A percentile compares a stretch with the other conserved stretches of the same genome.
phyloP scores from a whole-genome alignment of 1,139 yeast species.

The Candida albicans region DNA sequence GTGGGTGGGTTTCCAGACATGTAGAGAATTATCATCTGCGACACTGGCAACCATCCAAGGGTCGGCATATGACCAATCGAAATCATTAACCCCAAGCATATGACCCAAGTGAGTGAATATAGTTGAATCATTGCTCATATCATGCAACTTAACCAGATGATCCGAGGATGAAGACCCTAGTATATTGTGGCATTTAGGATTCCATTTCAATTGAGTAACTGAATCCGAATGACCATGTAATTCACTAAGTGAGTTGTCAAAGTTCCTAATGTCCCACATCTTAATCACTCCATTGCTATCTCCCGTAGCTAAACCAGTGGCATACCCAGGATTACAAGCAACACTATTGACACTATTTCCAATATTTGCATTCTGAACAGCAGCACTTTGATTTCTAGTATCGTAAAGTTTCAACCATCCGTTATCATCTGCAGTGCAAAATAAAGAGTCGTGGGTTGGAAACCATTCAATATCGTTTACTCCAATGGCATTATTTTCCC shows the following conservation, averaged over 20 bases:
- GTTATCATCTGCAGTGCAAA: constrained; percentile 59
- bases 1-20: constrained; percentile 72
- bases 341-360: constrained; percentile 63
- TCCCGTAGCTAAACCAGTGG: constrained; percentile 62
- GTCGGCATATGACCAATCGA: constrained; percentile 82
- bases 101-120: constrained; percentile 86
- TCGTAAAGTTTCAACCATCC: constrained; percentile 53
- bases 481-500: constrained; percentile 28
- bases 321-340: constrained; percentile 59
- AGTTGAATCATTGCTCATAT: constrained; percentile 47
- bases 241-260: constrained; percentile 20
- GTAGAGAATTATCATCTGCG: constrained; percentile 85
- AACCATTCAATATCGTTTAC: constrained; percentile 66
- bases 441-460: constrained; percentile 55
- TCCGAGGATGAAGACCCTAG: constrained; percentile 78
- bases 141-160: constrained; percentile 70
- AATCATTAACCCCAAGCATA: constrained; percentile 80
- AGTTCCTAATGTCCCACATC: constrained; percentile 69
- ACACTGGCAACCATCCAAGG: constrained; percentile 82
- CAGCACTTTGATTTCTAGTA: constrained; percentile 30
- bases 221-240: constrained; percentile 55
- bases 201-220: constrained; percentile 77
- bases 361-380: constrained; percentile 24
- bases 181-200: constrained; percentile 58
- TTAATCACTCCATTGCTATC: constrained; percentile 58